A percentile compares a stretch with the other conserved stretches of the same genome.
Conservation (phyloP, 768 basidiomycete species). For the Cyathus striatus region DNA sequence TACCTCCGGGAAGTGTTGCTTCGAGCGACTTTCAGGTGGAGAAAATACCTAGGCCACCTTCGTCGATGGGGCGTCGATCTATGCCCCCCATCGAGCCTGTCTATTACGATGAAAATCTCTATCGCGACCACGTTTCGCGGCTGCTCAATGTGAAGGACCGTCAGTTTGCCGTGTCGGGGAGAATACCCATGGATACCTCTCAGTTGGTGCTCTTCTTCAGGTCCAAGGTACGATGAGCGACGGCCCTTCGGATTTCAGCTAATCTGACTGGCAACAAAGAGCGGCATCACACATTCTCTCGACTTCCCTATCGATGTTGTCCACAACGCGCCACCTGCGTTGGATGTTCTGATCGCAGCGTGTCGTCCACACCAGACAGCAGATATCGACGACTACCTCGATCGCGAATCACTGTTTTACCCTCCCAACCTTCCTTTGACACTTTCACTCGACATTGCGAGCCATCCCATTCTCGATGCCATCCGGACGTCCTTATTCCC, state of each 20-base stretch:
- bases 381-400: slow-evolving; percentile 46
- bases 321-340: slow-evolving; percentile 68
- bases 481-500: slow-evolving; percentile 72
- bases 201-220: slow-evolving; percentile 74
- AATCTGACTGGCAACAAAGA: slow-evolving; percentile 34
- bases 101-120: slow-evolving; percentile 47
- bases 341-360: slow-evolving; percentile 73
- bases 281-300: slow-evolving; percentile 73
- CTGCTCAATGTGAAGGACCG: slow-evolving; percentile 55
- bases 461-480: slow-evolving; percentile 78
- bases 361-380: slow-evolving; percentile 62
- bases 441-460: slow-evolving; percentile 72
- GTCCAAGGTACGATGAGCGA: slow-evolving; percentile 49
- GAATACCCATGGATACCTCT: slow-evolving; percentile 65
- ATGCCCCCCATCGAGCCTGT: slow-evolving; percentile 18
- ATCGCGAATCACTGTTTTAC: slow-evolving; percentile 66
- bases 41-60: slow-evolving; percentile 33
- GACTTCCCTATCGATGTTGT: slow-evolving; percentile 80
- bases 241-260: background rate
- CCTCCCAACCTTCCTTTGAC: slow-evolving; percentile 70
- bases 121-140: slow-evolving; percentile 48
- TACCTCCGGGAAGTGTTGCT: slow-evolving; percentile 36
- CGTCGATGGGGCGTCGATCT: slow-evolving; percentile 25
- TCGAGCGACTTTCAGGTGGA: slow-evolving; percentile 65
- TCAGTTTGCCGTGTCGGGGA: slow-evolving; percentile 62